A percentile compares a stretch with the other conserved stretches of the same genome.
Evolutionary conservation across 495 filamentous ascomycete species (phyloP).

Genomic region (Aspergillus ellipticus): DNA sequence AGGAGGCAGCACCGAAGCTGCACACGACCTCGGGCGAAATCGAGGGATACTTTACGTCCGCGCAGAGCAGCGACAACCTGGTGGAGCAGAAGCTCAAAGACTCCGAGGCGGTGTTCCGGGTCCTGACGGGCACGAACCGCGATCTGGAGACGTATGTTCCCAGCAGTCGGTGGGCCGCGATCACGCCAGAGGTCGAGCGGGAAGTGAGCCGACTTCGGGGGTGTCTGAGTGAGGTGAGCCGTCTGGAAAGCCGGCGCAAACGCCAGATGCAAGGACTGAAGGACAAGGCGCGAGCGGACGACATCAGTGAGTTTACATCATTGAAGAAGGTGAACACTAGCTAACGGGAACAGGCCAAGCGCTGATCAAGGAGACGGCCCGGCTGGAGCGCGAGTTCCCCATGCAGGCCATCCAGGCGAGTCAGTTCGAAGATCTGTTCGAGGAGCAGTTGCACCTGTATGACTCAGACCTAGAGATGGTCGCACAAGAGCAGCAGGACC

Average conservation of each 20-base stretch:
- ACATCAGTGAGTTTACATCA: constrained; percentile 62
- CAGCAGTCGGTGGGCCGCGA: constrained; percentile 69
- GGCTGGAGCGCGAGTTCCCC: constrained; percentile 79
- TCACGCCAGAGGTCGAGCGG: constrained; percentile 74
- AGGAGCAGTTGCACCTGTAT: constrained; percentile 74
- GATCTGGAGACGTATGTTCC: constrained; percentile 86
- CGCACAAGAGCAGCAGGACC: constrained; percentile 67
- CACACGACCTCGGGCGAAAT: constrained; percentile 75
- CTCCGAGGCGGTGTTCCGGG: constrained; percentile 65
- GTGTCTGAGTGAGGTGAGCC: constrained; percentile 75
- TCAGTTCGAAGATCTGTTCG: constrained; percentile 90
- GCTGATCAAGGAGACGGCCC: constrained; percentile 75
- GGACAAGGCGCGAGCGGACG: constrained; percentile 77
- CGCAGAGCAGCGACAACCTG: constrained; percentile 74
- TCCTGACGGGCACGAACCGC: constrained; percentile 73
- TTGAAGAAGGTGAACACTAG: too few relatives aligned
- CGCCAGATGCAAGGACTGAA: constrained; percentile 71
- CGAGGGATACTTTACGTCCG: constrained; percentile 81
- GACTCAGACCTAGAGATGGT: constrained; percentile 69
- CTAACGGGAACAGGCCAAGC: constrained; percentile 48
- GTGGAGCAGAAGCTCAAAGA: constrained; percentile 76
- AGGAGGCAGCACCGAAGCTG: constrained; percentile 66
- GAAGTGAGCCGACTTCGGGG: constrained; percentile 70
- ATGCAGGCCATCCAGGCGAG: constrained; percentile 78
- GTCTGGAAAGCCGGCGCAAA: constrained; percentile 72